phyloP scores from a whole-genome alignment of 2,329 filamentous ascomycete genomes.

The Aureobasidium melanogenum region DNA sequence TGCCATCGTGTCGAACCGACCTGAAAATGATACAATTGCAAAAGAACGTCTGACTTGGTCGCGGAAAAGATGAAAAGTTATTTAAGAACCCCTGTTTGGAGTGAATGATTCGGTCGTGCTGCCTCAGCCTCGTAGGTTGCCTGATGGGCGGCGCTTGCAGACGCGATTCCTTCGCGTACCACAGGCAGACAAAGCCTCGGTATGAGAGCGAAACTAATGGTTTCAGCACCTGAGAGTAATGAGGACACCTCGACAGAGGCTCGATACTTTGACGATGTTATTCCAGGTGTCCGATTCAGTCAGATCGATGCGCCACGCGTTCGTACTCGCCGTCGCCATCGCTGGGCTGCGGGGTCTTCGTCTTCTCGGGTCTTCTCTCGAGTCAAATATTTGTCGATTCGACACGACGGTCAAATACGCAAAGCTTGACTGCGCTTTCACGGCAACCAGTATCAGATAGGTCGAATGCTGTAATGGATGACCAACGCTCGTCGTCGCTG shows the following conservation, averaged over 20 bases:
- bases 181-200: neutral
- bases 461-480: too few species aligned
- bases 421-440: neutral
- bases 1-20: slow-evolving; percentile 6
- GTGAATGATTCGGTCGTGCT: neutral
- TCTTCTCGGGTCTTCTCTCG: neutral
- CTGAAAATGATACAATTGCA: neutral
- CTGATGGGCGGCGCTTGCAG: slow-evolving; percentile 10
- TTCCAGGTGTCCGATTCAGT: neutral
- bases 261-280: neutral
- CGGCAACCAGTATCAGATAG: neutral
- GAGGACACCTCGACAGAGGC: neutral
- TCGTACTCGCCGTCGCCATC: neutral
- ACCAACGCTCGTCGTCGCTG: neutral
- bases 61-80: neutral
- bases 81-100: neutral
- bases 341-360: neutral
- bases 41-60: neutral
- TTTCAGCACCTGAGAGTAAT: neutral
- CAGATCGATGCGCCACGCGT: neutral
- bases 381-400: neutral
- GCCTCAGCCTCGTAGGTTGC: slow-evolving; percentile 4
- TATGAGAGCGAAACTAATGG: neutral
- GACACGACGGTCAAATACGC: neutral
- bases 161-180: neutral